These are phyloP conservation scores for Taphrina deformans DNA, from an alignment of 1,139 yeast species.

Conservation along the genomic window DNA sequence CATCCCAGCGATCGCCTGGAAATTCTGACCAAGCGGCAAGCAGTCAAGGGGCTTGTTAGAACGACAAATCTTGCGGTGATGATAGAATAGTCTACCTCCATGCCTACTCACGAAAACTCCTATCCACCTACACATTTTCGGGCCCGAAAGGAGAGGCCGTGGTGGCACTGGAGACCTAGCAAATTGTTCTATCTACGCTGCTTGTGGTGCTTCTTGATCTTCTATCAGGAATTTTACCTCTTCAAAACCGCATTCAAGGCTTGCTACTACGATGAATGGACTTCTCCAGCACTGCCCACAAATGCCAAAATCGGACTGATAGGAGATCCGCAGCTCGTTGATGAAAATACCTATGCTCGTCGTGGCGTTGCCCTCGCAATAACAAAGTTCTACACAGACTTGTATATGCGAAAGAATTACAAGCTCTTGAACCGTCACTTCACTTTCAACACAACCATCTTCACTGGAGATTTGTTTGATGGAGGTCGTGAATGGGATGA, in stretches of 20 bases:
- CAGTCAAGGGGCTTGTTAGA: too few relatives aligned
- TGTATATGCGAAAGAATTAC: conserved; percentile 78
- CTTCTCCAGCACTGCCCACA: conserved; percentile 44
- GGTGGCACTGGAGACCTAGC: conserved; percentile 6
- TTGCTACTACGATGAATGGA: conserved; percentile 26
- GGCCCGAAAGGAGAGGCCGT: neutral
- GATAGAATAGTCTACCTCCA: too few relatives aligned
- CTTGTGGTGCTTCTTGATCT: conserved; percentile 16
- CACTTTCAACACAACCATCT: conserved; percentile 73
- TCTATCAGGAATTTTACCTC: conserved; percentile 17
- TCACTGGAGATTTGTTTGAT: conserved; percentile 88
- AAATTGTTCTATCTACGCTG: neutral
- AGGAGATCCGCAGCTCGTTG: conserved; percentile 94
- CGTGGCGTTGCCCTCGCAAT: conserved; percentile 45
- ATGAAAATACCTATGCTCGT: conserved; percentile 61
- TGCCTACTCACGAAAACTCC: conserved; percentile 15
- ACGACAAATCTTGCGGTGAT: too few relatives aligned
- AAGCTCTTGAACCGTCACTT: conserved; percentile 58
- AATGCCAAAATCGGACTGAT: conserved; percentile 63
- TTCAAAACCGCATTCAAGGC: conserved; percentile 15
- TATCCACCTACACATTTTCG: conserved; percentile 3
- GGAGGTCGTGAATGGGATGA: conserved; percentile 89
- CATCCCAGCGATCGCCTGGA: too few relatives aligned
- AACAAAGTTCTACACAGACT: conserved; percentile 58
- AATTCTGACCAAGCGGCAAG: too few relatives aligned